Percentiles rank a stretch among this genome's conserved stretches.
phyloP scores from a whole-genome alignment of 192 early-diverging fungal species.

The Umbelopsis sp. region DNA sequence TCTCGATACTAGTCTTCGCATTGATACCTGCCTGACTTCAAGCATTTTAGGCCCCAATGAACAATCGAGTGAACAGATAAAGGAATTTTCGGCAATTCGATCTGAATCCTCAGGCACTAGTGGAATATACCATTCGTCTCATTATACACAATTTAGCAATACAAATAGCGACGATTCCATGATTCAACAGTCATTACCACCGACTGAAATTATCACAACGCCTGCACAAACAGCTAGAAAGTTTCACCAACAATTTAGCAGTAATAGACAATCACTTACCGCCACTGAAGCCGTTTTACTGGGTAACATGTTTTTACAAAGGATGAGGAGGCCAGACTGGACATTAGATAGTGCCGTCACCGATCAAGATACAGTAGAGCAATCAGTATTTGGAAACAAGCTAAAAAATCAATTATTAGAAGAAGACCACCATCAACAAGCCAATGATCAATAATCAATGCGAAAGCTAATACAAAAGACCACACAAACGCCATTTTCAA shows the following conservation, averaged over 20 bases:
- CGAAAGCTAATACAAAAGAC: no score
- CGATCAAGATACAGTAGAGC: neutral
- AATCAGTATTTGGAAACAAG: neutral
- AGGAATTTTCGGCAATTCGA: neutral
- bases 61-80: neutral
- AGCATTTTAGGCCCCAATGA: neutral
- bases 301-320: constrained; percentile 37
- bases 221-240: neutral
- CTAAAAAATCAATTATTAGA: neutral
- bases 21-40: neutral
- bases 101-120: neutral
- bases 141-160: constrained; percentile 6
- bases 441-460: no score
- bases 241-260: neutral
- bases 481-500: no score
- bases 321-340: constrained; percentile 38
- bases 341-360: neutral
- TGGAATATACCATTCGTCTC: neutral
- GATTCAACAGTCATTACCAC: neutral
- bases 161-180: neutral
- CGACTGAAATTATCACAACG: neutral
- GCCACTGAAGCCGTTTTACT: constrained; percentile 36
- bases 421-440: neutral
- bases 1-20: neutral
- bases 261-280: constrained; percentile 11